Evolutionary conservation across 2,329 filamentous ascomycete genomes (phyloP).

Genomic region (Zalaria sp.): DNA sequence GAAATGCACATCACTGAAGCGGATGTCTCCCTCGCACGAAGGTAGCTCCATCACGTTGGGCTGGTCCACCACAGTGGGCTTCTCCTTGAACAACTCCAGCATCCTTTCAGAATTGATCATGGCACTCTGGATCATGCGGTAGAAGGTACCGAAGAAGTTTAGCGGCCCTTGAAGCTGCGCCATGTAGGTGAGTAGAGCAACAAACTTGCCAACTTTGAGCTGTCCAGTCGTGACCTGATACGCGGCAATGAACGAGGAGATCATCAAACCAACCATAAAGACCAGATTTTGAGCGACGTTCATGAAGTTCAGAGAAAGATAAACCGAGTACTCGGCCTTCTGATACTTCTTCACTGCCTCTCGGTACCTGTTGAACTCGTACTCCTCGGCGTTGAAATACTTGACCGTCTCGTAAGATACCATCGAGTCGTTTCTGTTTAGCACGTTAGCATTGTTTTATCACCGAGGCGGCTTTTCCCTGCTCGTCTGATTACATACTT

Average conservation of each 20-base stretch:
- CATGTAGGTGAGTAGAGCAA: conserved; percentile 61
- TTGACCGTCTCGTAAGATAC: conserved; percentile 83
- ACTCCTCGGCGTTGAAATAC: conserved; percentile 47
- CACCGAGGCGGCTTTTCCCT: neutral
- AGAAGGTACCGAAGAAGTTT: conserved; percentile 80
- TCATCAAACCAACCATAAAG: conserved; percentile 49
- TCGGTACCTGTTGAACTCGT: conserved; percentile 44
- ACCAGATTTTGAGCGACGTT: conserved; percentile 50
- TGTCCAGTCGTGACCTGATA: conserved; percentile 52
- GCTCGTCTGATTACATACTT: conserved; percentile 41
- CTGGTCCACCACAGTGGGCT: conserved; percentile 76
- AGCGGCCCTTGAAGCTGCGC: conserved; percentile 56
- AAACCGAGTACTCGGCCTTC: conserved; percentile 41
- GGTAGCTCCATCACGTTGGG: conserved; percentile 49
- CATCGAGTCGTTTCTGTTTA: conserved; percentile 72
- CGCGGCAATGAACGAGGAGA: conserved; percentile 56
- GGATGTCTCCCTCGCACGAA: conserved; percentile 65
- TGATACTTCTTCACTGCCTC: conserved; percentile 44
- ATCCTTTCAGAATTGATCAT: conserved; percentile 96
- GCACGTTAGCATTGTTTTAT: conserved; percentile 11
- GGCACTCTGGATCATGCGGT: conserved; percentile 86
- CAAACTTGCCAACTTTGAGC: conserved; percentile 52
- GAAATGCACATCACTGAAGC: conserved; percentile 81
- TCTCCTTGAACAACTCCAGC: conserved; percentile 90
- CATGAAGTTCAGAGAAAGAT: conserved; percentile 42